Evolutionary conservation across 2,329 filamentous ascomycete species (phyloP), one percentile per base, ranked within the genome.

Genomic region (Endothia cerciana): DNA sequence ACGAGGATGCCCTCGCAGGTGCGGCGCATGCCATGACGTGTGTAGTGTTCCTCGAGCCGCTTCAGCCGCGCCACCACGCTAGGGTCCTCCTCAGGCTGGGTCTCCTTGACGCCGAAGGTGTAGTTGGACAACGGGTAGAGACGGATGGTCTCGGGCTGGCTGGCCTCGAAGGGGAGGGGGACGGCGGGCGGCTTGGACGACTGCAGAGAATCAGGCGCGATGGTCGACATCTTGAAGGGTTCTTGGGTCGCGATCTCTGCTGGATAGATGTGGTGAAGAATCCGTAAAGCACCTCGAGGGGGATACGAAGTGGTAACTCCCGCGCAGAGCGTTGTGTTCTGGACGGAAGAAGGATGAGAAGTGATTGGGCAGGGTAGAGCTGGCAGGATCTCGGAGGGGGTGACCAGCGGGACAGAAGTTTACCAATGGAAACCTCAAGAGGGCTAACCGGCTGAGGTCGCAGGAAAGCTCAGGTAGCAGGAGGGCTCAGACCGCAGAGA

Each of bases 81-180:
- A 0, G 94, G 94, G 74, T 99, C 95, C 79, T 99, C 95, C 79
- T 99, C 95, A 2, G 94, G 95, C 77, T 99, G 95, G 28, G 92
- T 96, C 82, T 98, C 95, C 80, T 99, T 99, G 68, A 96, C 97
- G 69, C 94, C 94, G 74, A 99, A 98, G 30, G 95, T 98, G 84
- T 99, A 99, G 84, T 98, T 99, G 71, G 93, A 97, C 59, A 99
- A 87, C 41, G 95, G 95, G 76, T 94, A 98, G 33, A 99, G 87
- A 62, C 92, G 91, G 74, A 99, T 94, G 2, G 93, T 95, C 72
- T 89, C 82, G 41, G 94, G 93, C 79, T 99, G 95, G 77, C 94
- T 93, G 62, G 87, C 89, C 76, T 94, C 92, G 85, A 99, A 99
- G 71, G 89, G 81, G 69, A 92, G 89, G 33, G 94, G 93, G 62